Evolutionary conservation across 2,329 filamentous ascomycete species (phyloP).

Genomic region (Tolypocladium cylindrosporum): DNA sequence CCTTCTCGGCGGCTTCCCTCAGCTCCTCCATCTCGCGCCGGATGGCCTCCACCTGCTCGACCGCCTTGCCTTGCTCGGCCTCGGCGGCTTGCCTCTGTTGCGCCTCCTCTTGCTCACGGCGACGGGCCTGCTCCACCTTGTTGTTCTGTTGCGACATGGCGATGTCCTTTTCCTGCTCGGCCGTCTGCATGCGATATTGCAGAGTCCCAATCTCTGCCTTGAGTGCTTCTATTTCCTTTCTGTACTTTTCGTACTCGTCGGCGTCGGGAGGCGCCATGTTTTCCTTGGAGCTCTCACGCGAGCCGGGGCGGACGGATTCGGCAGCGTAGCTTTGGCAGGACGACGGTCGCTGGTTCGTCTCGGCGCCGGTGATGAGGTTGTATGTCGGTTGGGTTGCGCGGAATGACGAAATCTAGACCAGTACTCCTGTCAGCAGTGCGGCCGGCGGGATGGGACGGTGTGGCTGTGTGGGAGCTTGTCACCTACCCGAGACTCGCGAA

Average conservation of each 20-base stretch:
- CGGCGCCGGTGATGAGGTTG: conserved; percentile 47
- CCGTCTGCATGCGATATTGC: conserved; percentile 76
- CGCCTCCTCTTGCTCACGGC: conserved; percentile 78
- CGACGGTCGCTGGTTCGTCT: conserved; percentile 25
- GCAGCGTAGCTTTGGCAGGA: conserved; percentile 30
- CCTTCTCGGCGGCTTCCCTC: conserved; percentile 38
- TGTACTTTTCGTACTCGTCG: conserved; percentile 49
- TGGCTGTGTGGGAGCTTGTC: conserved; percentile 8
- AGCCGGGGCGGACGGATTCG: conserved; percentile 34
- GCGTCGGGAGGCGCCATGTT: conserved; percentile 48
- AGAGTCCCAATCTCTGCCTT: conserved; percentile 84
- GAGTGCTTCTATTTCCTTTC: conserved; percentile 59
- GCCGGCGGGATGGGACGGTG: background rate
- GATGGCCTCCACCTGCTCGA: conserved; percentile 38
- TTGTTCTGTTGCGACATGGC: conserved; percentile 68
- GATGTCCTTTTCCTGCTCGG: conserved; percentile 82
- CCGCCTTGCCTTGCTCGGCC: conserved; percentile 38
- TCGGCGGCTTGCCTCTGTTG: conserved; percentile 54
- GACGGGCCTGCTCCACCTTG: conserved; percentile 70
- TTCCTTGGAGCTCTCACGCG: conserved; percentile 49
- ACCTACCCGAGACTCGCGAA: conserved; percentile 29
- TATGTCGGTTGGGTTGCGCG: conserved; percentile 46
- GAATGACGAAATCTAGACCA: conserved; percentile 31
- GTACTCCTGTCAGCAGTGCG: background rate
- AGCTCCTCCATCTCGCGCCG: conserved; percentile 42